Evolutionary conservation across 768 basidiomycete species (phyloP), one percentile per base, ranked within the genome.

Genomic region (Lactifluus piperatus): DNA sequence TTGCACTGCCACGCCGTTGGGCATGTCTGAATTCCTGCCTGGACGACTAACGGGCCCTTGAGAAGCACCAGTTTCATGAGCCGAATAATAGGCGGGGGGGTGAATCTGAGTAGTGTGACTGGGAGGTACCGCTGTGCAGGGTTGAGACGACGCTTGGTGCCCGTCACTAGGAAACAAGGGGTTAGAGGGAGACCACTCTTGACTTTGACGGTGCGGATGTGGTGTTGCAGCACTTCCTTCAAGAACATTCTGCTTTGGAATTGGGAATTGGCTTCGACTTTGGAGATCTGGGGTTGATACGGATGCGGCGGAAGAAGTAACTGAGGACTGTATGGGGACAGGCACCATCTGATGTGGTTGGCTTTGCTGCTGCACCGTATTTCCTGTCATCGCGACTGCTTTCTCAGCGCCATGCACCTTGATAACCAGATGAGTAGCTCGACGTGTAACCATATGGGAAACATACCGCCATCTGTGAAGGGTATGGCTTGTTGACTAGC

Each of bases 381-480:
- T 43, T 51, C 22, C 14, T 36, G 54, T 30, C 48, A 55, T 50
- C 10, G 41, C 20, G 5, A 27, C 27, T 9, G 58, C 58, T 36
- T 20, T 54, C 30, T 36, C 58, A 9, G 3, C 14, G 3, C 58
- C 54, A 51, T 60, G 37, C 7, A 32, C 16, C 58, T 55, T 29
- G 14, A 30, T 4, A 29, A 27, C 14, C 13, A 20, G 43, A 55
- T 60, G 24, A 60, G 49, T 27, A 5, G 27, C 22, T 36, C 37
- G 32, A 60, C 24, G 22, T 29, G 34, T 37, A 4, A 20, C n/a
- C 29, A 55, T 24, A 50, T n/a, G 26, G 30, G 14, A 49, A 4
- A 45, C 54, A 51, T 60, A 60, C 58, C 47, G 13, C 50, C 16
- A 36, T 24, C 58, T 54, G 51, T 13, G 48, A 44, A 27, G 46